These are phyloP conservation scores for Venturia aucupariae DNA, from an alignment of 2,329 filamentous ascomycete species.

Conservation along the genomic window DNA sequence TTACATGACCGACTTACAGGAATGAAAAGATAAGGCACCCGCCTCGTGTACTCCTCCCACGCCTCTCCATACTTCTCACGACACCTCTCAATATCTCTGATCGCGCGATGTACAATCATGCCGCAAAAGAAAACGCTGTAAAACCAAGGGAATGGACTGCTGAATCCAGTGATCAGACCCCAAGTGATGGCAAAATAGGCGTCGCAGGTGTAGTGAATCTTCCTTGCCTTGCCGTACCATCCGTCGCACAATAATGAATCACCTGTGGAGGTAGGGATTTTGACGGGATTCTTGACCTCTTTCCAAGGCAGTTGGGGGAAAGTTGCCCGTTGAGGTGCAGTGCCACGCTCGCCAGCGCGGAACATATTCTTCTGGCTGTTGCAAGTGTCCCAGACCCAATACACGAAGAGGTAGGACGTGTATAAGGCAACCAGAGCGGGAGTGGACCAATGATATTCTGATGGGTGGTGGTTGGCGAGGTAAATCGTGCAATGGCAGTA, in stretches of 20 bases:
- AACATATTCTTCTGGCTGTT: constrained; percentile 94
- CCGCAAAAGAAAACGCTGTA: constrained; percentile 70
- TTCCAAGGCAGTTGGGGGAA: constrained; percentile 92
- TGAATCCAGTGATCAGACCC: constrained; percentile 74
- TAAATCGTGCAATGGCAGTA: constrained; percentile 94
- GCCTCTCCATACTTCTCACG: constrained; percentile 70
- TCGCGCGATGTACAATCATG: constrained; percentile 74
- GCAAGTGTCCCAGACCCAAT: constrained; percentile 87
- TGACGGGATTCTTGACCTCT: constrained; percentile 69
- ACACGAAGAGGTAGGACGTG: constrained; percentile 66
- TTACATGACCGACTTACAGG: constrained; percentile 42
- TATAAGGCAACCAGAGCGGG: constrained; percentile 57
- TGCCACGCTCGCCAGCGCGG: constrained; percentile 69
- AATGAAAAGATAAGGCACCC: constrained; percentile 78
- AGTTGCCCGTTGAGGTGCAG: constrained; percentile 59
- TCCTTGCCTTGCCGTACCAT: constrained; percentile 72
- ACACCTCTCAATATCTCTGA: constrained; percentile 67
- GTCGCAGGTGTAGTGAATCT: constrained; percentile 75
- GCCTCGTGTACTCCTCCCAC: constrained; percentile 71
- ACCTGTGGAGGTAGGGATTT: constrained; percentile 62
- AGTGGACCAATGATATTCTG: constrained; percentile 67
- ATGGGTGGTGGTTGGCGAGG: constrained; percentile 72
- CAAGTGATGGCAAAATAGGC: constrained; percentile 67
- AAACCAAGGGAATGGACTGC: constrained; percentile 80
- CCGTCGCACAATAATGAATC: constrained; percentile 75